Evolutionary conservation across 352 stramenopile genomes (phyloP).

Genomic region (Phytophthora aleatoria): DNA sequence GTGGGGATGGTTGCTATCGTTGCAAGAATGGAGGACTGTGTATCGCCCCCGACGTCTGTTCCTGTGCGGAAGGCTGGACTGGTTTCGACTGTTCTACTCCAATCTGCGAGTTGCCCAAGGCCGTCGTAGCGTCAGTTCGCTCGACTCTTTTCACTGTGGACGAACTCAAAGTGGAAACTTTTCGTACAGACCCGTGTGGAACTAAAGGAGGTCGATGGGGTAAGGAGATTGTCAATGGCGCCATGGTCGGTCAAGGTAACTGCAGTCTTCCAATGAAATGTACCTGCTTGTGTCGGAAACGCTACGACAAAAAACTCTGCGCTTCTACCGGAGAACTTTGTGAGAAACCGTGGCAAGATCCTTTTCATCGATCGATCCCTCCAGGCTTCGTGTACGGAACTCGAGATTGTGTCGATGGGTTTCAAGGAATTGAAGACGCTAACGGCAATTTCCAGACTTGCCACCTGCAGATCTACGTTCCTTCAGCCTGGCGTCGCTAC

Average conservation of each 20-base stretch:
- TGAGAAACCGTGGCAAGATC: conserved; percentile 84
- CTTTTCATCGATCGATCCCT: conserved; percentile 71
- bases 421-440: conserved; percentile 91
- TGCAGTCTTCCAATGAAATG: conserved; percentile 92
- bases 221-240: conserved; percentile 75
- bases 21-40: conserved; percentile 95
- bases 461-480: conserved; percentile 95
- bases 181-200: conserved; percentile 95
- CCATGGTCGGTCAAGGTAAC: conserved; percentile 88
- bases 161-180: conserved; percentile 89
- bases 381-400: conserved; percentile 93
- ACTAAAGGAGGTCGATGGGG: conserved; percentile 76
- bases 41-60: conserved; percentile 89
- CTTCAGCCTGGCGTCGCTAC: conserved; percentile 83
- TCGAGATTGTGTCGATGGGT: conserved; percentile 91
- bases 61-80: conserved; percentile 92
- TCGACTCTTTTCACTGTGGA: conserved; percentile 94
- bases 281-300: conserved; percentile 91
- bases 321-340: conserved; percentile 76
- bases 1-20: conserved; percentile 91
- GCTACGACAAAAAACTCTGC: conserved; percentile 75
- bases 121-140: conserved; percentile 61
- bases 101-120: conserved; percentile 78
- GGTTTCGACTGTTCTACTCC: conserved; percentile 95
- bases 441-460: conserved; percentile 92